Evolutionary conservation across 1,139 yeast genomes (phyloP).

Genomic region (Taiozyma sp.): DNA sequence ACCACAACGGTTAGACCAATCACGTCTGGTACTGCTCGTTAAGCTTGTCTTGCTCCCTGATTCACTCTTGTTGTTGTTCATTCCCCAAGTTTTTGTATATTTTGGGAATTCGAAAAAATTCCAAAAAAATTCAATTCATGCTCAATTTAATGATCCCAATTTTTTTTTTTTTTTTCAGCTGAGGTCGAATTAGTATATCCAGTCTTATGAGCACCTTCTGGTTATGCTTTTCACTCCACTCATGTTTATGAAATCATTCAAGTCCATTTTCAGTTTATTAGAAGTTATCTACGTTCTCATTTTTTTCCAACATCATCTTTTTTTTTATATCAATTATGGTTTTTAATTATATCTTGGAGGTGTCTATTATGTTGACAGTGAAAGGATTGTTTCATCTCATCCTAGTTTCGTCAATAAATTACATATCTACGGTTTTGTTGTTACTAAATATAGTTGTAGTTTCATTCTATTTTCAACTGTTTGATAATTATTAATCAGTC

Average conservation of each 20-base stretch:
- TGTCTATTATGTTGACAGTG: neutral
- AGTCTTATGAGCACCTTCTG: neutral
- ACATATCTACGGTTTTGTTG: neutral
- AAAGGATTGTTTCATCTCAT: neutral
- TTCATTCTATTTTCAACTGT: neutral
- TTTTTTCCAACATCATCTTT: neutral
- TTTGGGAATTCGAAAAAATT: neutral
- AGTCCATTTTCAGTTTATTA: neutral
- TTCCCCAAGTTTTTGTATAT: neutral
- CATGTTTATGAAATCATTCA: neutral
- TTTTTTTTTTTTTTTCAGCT: neutral
- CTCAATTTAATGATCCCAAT: slow-evolving; percentile 1
- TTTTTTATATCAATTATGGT: neutral
- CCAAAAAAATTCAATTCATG: neutral
- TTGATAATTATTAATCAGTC: no score
- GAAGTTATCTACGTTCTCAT: neutral
- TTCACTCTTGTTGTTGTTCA: neutral
- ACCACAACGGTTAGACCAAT: neutral
- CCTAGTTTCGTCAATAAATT: neutral
- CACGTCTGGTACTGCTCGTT: neutral
- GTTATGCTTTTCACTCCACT: neutral
- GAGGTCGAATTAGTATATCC: neutral
- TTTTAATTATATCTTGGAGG: neutral
- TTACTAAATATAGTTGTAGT: neutral
- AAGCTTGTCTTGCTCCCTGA: neutral